Percentiles rank a stretch among this genome's conserved stretches.
Evolutionary conservation across 2,329 filamentous ascomycete species (phyloP).

Genomic region (Nemania diffusa): DNA sequence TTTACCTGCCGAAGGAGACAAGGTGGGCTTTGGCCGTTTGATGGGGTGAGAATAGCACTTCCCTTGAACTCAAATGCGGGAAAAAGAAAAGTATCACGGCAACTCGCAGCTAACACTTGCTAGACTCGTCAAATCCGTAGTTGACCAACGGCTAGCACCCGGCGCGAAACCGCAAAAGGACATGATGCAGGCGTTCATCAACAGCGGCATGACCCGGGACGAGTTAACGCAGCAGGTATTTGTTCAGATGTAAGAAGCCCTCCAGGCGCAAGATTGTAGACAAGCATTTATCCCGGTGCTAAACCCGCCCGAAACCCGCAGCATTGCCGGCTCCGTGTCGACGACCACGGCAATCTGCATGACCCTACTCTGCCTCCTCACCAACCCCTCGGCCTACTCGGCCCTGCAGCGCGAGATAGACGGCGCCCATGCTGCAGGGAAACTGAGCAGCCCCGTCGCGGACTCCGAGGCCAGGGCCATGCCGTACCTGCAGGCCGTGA

Average conservation of each 20-base stretch:
- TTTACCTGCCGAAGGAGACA: conserved; percentile 52
- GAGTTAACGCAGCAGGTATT: conserved; percentile 55
- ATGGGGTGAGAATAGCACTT: conserved; percentile 49
- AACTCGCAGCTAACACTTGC: conserved; percentile 25
- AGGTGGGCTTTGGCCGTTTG: conserved; percentile 53
- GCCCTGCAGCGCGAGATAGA: conserved; percentile 40
- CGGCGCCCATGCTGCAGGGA: conserved; percentile 24
- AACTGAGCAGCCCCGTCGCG: conserved; percentile 45
- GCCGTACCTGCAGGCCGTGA: conserved; percentile 53
- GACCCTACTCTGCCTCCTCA: conserved; percentile 43
- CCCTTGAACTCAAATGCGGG: too few relatives aligned
- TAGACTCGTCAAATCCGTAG: conserved; percentile 44
- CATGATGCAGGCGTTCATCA: conserved; percentile 55
- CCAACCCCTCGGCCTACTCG: conserved; percentile 38
- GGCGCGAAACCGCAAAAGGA: conserved; percentile 47
- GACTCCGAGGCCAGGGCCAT: conserved; percentile 46
- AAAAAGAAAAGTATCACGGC: background rate
- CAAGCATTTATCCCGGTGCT: background rate
- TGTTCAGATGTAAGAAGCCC: conserved; percentile 51
- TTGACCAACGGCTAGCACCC: conserved; percentile 45
- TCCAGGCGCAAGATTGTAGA: background rate
- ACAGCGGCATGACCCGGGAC: conserved; percentile 50
- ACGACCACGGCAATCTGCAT: conserved; percentile 43
- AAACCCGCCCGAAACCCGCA: conserved; percentile 3
- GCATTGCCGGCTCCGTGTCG: conserved; percentile 43